Conservation (phyloP, 73 alveolate genomes). For the Symbiodinium pilosum region DNA sequence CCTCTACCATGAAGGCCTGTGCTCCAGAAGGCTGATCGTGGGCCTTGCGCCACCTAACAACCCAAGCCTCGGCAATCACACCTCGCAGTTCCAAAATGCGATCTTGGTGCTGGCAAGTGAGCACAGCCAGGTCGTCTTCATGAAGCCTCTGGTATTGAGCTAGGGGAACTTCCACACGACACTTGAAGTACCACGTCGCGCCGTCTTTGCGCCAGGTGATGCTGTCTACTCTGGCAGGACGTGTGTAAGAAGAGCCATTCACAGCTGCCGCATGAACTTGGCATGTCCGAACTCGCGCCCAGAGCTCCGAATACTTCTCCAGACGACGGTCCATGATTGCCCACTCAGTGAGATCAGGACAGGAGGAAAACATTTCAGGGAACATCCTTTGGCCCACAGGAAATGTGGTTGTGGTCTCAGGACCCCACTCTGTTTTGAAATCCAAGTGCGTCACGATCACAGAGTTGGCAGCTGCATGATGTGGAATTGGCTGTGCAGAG, state of each 20-base stretch:
- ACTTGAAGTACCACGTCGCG: background rate
- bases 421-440: background rate
- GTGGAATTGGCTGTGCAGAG: conserved; percentile 69
- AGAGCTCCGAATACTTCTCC: conserved; percentile 15
- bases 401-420: background rate
- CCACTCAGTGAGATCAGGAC: conserved; percentile 5
- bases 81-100: background rate
- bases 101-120: background rate
- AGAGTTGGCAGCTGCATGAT: conserved; percentile 58
- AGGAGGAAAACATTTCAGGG: conserved; percentile 55
- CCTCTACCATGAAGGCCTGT: background rate
- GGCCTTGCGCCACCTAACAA: background rate
- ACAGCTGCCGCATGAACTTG: conserved; percentile 62
- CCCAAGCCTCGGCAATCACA: background rate
- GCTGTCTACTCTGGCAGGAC: background rate
- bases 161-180: conserved; percentile 1
- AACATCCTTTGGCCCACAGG: conserved; percentile 30
- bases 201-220: conserved; percentile 4
- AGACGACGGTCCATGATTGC: background rate
- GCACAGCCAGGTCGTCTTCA: conserved; percentile 25
- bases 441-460: background rate
- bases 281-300: conserved; percentile 47
- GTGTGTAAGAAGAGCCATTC: conserved; percentile 23
- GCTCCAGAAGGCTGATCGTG: background rate
- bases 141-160: background rate